Base-by-base conservation (phyloP, 352 stramenopile genomes). In the Phytophthora cryptogea region DNA sequence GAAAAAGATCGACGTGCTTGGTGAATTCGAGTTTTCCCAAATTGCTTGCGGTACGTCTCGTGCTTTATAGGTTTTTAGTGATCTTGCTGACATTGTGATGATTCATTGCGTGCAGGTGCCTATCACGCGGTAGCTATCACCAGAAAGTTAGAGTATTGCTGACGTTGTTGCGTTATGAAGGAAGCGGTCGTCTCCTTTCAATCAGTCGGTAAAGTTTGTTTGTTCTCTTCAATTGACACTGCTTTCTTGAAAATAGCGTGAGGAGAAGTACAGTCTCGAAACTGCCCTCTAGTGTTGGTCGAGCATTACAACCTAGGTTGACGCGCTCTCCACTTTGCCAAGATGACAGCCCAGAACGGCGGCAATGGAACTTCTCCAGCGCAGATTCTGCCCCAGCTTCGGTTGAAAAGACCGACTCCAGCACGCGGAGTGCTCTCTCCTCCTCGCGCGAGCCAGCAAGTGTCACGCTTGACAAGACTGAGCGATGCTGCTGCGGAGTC, bases 41-140 rank as follows among this genome's bases (percentile, higher is more conserved):
- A 71, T 92, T 26, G 59, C 83, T 14, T 90, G 80, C 40, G 83
- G 83, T 88, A 71, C 41, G 74, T 76, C 4, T 17, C n/a, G 36
- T 27, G 14, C 33, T 16, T 16, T 23, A 23, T 6, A 44, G 2
- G 16, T 17, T 14, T 14, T 6, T 41, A 41, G 20, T 23, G 14
- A n/a, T 11, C 36, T 53, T 45, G 16, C 32, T 53, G 40, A 59
- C 39, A 11, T 36, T 47, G n/a, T 51, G 54, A 13, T 47, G 10
- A 26, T 65, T 42, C 23, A 16, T 43, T 23, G 10, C 53, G n/a
- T 42, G 13, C 35, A 90, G 80, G 80, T 46, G 78, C 75, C 5
- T 89, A 89, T 30, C 83, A 92, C 54, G 66, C 76, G 2, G 83
- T 92, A 6, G 80, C 67, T 13, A 48, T 90, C 5, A 88, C 77